A percentile compares a stretch with the other conserved stretches of the same genome.
phyloP scores from a whole-genome alignment of 805 yeast genomes.

The Vanderwaltozyma tropicalis region DNA sequence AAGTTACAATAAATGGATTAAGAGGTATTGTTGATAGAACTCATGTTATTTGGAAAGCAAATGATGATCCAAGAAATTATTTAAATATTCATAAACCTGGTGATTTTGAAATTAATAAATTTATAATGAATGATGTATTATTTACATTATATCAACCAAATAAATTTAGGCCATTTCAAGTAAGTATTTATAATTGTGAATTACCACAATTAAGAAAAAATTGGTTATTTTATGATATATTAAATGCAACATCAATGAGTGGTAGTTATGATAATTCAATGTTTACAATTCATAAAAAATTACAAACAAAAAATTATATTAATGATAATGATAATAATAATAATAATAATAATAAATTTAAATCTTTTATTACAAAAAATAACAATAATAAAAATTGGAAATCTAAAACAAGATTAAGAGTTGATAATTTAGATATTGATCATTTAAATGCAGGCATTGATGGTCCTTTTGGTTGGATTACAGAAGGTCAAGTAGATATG shows the following conservation, averaged over 20 bases:
- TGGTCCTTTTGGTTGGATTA: conserved; percentile 98
- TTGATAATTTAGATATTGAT: conserved; percentile 77
- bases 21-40: conserved; percentile 91
- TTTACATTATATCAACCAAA: conserved; percentile 75
- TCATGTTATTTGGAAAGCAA: conserved; percentile 71
- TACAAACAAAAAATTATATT: neutral
- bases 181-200: conserved; percentile 82
- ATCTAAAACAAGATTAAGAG: conserved; percentile 64
- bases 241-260: conserved; percentile 74
- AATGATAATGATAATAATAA: neutral
- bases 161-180: conserved; percentile 72
- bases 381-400: conserved; percentile 30
- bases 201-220: conserved; percentile 73
- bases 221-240: conserved; percentile 83
- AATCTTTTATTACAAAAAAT: too few species aligned
- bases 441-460: conserved; percentile 82
- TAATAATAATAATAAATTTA: neutral
- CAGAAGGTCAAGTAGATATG: conserved; percentile 85
- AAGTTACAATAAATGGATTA: conserved; percentile 69
- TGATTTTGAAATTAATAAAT: conserved; percentile 83
- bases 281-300: conserved; percentile 71
- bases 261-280: conserved; percentile 91
- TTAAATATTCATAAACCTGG: conserved; percentile 68
- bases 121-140: conserved; percentile 74
- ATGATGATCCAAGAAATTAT: conserved; percentile 76